A percentile compares a stretch with the other conserved stretches of the same genome.
Conservation (phyloP, 306 rosid species). For the Cucumis melo region DNA sequence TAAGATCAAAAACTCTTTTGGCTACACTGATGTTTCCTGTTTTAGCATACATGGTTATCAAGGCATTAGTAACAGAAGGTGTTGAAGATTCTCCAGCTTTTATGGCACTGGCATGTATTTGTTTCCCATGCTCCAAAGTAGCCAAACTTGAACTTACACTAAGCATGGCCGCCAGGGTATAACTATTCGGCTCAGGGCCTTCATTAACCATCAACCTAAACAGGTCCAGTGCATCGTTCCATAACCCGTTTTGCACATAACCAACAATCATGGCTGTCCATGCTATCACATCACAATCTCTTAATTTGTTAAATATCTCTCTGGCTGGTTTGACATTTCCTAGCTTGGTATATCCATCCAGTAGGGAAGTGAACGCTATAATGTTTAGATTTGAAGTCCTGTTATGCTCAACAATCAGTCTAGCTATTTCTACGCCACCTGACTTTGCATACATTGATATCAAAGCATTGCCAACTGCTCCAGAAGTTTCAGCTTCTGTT, state of each 20-base stretch:
- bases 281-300: conserved; percentile 51
- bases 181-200: conserved; percentile 70
- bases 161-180: conserved; percentile 58
- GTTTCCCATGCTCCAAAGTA: conserved; percentile 66
- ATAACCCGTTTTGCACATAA: conserved; percentile 52
- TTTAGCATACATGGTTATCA: conserved; percentile 76
- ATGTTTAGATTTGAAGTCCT: conserved; percentile 38
- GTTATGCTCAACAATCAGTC: conserved; percentile 28
- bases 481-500: conserved; percentile 28
- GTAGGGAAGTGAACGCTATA: conserved; percentile 68
- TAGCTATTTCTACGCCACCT: conserved; percentile 48
- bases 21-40: conserved; percentile 64
- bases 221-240: conserved; percentile 47
- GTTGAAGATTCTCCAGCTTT: conserved; percentile 47
- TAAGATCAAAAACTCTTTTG: conserved; percentile 39
- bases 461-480: conserved; percentile 46
- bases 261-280: conserved; percentile 97
- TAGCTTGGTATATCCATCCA: conserved; percentile 69
- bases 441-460: conserved; percentile 75
- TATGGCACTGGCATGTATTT: conserved; percentile 58
- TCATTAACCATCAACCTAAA: conserved; percentile 50
- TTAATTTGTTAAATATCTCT: conserved; percentile 60
- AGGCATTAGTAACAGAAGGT: conserved; percentile 67
- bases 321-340: conserved; percentile 67
- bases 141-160: conserved; percentile 65